Base-by-base conservation (phyloP, 192 early-diverging fungal species). In the Coemansia sp. region DNA sequence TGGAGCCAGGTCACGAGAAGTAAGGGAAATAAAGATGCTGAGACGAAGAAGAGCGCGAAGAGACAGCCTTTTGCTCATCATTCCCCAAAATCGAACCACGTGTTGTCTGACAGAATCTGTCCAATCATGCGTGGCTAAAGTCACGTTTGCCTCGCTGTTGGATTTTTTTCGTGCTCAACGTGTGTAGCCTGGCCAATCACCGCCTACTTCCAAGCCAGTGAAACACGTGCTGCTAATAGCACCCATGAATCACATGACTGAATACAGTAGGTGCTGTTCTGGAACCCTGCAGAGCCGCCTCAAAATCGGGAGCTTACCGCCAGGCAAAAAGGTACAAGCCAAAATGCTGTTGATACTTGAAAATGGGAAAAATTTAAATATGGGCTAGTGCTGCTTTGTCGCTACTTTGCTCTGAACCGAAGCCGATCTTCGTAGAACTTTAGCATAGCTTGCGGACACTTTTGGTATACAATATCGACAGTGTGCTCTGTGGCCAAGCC, bases 361-460 rank as follows among this genome's bases (percentile, higher is more conserved):
- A 20, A 19, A 48, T 7, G 15, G 19, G 19, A 48, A 48, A 48
- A 8, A 3, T 19, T n/a, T 17, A 48, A 48, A 15, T n/a, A 48
- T 48, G 47, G 22, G 19, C 42, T 21, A 44, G 40, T 5, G 40
- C 47, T 26, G 12, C 40, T 23, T n/a, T 28, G 14, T 10, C n/a
- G n/a, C 38, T 66, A 57, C 62, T 64, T 70, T 36, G 57, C 51
- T 22, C 76, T 65, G 62, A 85, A 85, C 57, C 80, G 75, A 44
- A 85, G 66, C 36, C 81, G 84, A 52, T 54, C 64, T 67, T 85
- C 84, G 66, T 83, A 85, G 56, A 83, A 85, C 49, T 66, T 68
- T 36, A 85, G 81, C 69, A 85, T 72, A 37, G 52, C 53, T 58
- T 72, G 70, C 5, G 84, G 82, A 21, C 75, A 82, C 57, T 76